Percentiles rank a stretch among this genome's conserved stretches.
Evolutionary conservation across 768 basidiomycete species (phyloP).

Genomic region (Lepiota brunneoincarnata): DNA sequence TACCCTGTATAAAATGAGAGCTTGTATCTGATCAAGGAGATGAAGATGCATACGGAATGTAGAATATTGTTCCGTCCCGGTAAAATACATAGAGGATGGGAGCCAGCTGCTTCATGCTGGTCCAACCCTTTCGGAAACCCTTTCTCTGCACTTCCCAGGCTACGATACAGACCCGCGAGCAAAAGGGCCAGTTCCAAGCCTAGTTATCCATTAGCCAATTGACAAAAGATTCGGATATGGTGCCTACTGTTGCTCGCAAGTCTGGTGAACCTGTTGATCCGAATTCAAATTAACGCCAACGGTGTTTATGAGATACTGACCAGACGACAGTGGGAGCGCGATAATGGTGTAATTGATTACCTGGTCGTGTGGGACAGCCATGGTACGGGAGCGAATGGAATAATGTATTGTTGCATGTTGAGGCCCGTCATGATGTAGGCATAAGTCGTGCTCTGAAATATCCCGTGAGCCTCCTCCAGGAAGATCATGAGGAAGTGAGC

Average conservation of each 20-base stretch:
- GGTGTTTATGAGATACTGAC: background rate
- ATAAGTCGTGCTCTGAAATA: slow-evolving; percentile 4
- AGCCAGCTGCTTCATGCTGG: background rate
- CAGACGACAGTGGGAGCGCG: slow-evolving; percentile 1
- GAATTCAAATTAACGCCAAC: background rate
- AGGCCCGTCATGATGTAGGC: slow-evolving; percentile 6
- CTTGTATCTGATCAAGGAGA: background rate
- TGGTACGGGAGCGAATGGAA: background rate
- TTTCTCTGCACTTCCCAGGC: background rate
- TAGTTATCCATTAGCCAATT: background rate
- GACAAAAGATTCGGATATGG: background rate
- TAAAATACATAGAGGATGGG: slow-evolving; percentile 8
- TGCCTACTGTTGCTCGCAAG: slow-evolving; percentile 1
- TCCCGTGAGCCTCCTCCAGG: background rate
- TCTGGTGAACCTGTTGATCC: slow-evolving; percentile 3
- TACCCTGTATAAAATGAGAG: background rate
- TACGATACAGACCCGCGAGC: background rate
- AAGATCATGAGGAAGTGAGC: background rate
- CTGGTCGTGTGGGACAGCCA: background rate
- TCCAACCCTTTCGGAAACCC: background rate
- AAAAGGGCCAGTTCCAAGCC: slow-evolving; percentile 2
- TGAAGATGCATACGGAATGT: background rate
- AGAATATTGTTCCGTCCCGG: slow-evolving; percentile 8
- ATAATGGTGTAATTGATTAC: background rate
- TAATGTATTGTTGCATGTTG: background rate